phyloP scores from a whole-genome alignment of 1,284 basidiomycete species.

The Cryptococcus sp. region DNA sequence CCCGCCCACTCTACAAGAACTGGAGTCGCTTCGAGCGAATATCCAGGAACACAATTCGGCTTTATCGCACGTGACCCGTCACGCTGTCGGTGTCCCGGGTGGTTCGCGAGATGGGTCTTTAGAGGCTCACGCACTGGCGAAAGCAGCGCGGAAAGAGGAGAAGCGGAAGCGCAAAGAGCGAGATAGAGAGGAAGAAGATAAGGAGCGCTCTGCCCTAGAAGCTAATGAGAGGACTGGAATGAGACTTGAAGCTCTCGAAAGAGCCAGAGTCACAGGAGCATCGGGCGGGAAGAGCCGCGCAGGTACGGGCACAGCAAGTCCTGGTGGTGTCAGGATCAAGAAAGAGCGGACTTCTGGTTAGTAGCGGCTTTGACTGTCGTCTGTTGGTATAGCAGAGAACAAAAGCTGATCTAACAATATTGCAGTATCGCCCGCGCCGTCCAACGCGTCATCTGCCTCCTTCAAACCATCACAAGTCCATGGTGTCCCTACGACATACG shows the following conservation, averaged over 20 bases:
- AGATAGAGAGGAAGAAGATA: slow-evolving; percentile 56
- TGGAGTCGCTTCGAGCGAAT: slow-evolving; percentile 65
- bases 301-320: slow-evolving; percentile 17
- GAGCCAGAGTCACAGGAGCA: slow-evolving; percentile 14
- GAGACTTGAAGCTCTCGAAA: slow-evolving; percentile 37
- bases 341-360: slow-evolving; percentile 42
- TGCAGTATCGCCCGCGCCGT: slow-evolving; percentile 43
- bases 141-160: slow-evolving; percentile 65
- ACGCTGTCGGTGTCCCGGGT: slow-evolving; percentile 66
- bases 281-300: slow-evolving; percentile 12
- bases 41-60: slow-evolving; percentile 61
- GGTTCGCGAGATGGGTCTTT: slow-evolving; percentile 42
- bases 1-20: slow-evolving; percentile 69
- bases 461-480: slow-evolving; percentile 25
- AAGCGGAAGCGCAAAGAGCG: slow-evolving; percentile 66
- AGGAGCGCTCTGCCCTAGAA: slow-evolving; percentile 58
- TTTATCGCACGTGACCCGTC: slow-evolving; percentile 52
- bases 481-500: slow-evolving; percentile 34
- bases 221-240: slow-evolving; percentile 34
- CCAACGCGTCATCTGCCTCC: slow-evolving; percentile 39
- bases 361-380: slow-evolving; percentile 4
- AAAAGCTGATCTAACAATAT: not conserved
- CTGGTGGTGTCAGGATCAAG: slow-evolving; percentile 34
- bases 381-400: not conserved
- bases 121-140: slow-evolving; percentile 33